A percentile compares a stretch with the other conserved stretches of the same genome.
Evolutionary conservation across 2,329 filamentous ascomycete genomes (phyloP).

Genomic region (Colletotrichum musicola): DNA sequence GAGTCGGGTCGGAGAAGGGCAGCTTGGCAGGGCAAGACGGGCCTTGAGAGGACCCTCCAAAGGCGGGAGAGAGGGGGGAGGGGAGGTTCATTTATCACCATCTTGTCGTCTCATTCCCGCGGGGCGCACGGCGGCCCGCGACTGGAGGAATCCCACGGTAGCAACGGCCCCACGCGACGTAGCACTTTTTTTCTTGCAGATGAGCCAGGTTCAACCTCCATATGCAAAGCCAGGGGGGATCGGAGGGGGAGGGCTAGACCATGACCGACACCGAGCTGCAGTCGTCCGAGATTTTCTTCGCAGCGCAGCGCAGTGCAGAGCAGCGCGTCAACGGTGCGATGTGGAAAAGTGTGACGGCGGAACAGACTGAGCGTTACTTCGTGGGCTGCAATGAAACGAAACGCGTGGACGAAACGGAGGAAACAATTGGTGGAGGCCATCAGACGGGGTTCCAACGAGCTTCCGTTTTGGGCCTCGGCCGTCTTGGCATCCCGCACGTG

Average conservation of each 20-base stretch:
- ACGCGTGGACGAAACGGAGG: constrained; percentile 24
- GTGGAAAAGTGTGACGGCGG: neutral
- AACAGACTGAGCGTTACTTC: constrained; percentile 4
- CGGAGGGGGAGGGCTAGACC: constrained; percentile 9
- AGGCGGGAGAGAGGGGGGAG: constrained; percentile 2
- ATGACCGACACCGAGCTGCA: constrained; percentile 1
- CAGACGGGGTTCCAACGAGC: constrained; percentile 5
- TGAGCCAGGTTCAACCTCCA: constrained; percentile 10
- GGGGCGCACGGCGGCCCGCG: neutral
- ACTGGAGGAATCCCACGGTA: neutral
- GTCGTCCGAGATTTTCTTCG: neutral
- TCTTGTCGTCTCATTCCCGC: constrained; percentile 20
- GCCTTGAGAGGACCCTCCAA: constrained; percentile 3
- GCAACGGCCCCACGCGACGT: constrained; percentile 8
- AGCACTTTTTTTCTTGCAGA: neutral
- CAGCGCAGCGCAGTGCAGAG: neutral
- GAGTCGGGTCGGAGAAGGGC: constrained; percentile 10
- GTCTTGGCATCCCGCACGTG: constrained; percentile 31
- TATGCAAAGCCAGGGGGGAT: neutral
- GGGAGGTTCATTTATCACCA: constrained; percentile 22
- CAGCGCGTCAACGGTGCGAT: neutral
- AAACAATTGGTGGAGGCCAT: constrained; percentile 24
- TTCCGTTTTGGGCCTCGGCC: constrained; percentile 27
- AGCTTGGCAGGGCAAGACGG: constrained; percentile 29
- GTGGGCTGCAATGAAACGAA: constrained; percentile 7